Conservation (phyloP, 2,329 filamentous ascomycete species). For the Cordyceps cicadae region DNA sequence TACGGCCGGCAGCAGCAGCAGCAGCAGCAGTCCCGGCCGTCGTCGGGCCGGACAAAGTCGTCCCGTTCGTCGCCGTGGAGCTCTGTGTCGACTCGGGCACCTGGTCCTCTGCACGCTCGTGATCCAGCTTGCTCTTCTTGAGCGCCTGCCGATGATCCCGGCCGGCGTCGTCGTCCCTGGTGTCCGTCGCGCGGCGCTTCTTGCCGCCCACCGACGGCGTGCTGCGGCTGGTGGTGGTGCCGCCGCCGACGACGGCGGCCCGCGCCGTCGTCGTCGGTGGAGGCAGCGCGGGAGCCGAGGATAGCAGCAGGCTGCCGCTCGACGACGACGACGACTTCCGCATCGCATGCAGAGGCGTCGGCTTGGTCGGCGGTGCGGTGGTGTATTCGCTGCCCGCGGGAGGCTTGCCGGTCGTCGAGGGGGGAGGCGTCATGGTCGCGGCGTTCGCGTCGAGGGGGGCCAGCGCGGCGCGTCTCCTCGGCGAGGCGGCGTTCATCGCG, state of each 20-base stretch:
- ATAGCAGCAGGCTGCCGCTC: not conserved
- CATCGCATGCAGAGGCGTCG: not conserved
- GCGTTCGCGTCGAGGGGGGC: slow-evolving; percentile 39
- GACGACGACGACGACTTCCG: not conserved
- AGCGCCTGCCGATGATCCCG: slow-evolving; percentile 18
- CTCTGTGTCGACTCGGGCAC: slow-evolving; percentile 7
- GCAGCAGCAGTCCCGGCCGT: too few species aligned
- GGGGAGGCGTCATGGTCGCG: slow-evolving; percentile 24
- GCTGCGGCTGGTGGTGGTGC: too few species aligned
- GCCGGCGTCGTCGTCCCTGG: slow-evolving; percentile 9
- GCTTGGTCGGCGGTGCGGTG: not conserved
- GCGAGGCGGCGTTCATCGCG: slow-evolving; percentile 23
- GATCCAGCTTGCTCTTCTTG: slow-evolving; percentile 27
- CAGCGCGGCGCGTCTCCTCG: slow-evolving; percentile 40
- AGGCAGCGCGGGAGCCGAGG: slow-evolving; percentile 1
- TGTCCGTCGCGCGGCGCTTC: slow-evolving; percentile 17
- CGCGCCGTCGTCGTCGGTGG: not conserved
- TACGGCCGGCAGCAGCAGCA: not conserved
- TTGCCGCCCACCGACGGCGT: slow-evolving; percentile 19
- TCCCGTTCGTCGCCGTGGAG: slow-evolving; percentile 16
- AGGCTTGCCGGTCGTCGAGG: not conserved
- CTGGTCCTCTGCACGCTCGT: slow-evolving; percentile 4
- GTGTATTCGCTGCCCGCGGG: not conserved
- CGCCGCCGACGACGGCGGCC: not conserved
- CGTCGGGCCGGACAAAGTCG: too few species aligned